phyloP scores from a whole-genome alignment of 31 red algal genomes.

The Porphyra umbilicalis region DNA sequence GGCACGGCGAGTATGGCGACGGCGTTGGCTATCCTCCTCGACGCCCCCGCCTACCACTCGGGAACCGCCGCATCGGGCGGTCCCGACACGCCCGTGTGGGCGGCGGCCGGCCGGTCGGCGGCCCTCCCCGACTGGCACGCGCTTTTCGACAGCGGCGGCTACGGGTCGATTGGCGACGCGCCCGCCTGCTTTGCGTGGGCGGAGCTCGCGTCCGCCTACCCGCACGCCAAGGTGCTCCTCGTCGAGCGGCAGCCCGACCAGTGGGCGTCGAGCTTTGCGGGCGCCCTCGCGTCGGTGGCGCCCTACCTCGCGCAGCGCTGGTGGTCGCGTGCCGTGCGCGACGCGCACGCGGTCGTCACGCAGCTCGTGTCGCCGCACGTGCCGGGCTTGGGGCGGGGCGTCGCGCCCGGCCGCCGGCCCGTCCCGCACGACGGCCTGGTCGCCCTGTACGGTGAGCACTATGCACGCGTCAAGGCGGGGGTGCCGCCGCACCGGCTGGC shows the following conservation, averaged over 20 bases:
- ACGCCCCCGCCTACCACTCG: not conserved
- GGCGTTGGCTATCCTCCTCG: not conserved
- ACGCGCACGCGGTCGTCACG: not conserved
- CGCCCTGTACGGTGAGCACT: not conserved
- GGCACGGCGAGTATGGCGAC: not conserved
- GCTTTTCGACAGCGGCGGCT: not conserved
- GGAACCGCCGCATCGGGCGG: not conserved
- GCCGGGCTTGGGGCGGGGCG: not conserved
- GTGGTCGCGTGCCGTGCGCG: not conserved
- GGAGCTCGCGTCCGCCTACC: not conserved
- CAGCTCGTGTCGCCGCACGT: not conserved
- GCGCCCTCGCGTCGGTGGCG: not conserved
- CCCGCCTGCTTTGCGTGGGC: not conserved
- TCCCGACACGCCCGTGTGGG: not conserved
- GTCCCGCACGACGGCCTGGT: not conserved
- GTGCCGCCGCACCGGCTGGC: not conserved
- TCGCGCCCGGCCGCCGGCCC: not conserved
- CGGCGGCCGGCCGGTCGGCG: not conserved
- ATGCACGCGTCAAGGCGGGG: not conserved
- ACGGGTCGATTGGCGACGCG: not conserved
- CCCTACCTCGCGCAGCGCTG: not conserved
- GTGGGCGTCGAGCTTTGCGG: not conserved
- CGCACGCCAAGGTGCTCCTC: not conserved
- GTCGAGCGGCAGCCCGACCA: not conserved
- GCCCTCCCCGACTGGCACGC: not conserved